A percentile compares a stretch with the other conserved stretches of the same genome.
Conservation (phyloP, 139 green algal species). For the Nannochloris sp. region DNA sequence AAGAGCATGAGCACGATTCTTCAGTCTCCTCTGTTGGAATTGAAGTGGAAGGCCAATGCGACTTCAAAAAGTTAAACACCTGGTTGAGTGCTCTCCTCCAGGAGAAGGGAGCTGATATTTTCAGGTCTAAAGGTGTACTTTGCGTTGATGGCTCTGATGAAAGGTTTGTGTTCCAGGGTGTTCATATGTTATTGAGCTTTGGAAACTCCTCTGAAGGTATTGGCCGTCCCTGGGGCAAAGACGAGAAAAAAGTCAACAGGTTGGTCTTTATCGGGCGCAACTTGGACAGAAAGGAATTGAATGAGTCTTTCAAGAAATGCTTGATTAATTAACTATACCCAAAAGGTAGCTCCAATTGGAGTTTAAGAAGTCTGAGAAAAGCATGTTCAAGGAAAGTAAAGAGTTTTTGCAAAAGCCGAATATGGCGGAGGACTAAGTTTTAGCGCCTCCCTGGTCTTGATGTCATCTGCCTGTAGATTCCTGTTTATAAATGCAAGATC, state of each 20-base stretch:
- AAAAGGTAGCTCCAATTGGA: too few species aligned
- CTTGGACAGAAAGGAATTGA: slow-evolving; percentile 73
- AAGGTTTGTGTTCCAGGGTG: slow-evolving; percentile 23
- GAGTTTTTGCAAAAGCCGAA: too few species aligned
- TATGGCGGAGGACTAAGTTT: too few species aligned
- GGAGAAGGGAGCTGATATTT: slow-evolving; percentile 72
- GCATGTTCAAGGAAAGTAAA: too few species aligned
- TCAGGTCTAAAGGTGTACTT: slow-evolving; percentile 70
- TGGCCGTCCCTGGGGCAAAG: slow-evolving; percentile 43
- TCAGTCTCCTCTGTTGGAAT: slow-evolving; percentile 53
- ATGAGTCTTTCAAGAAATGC: slow-evolving; percentile 69
- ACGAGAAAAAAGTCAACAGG: slow-evolving; percentile 62
- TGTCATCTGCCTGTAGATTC: too few species aligned
- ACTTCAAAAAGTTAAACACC: slow-evolving; percentile 56
- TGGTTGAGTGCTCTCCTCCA: slow-evolving; percentile 65
- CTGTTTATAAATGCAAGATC: too few species aligned
- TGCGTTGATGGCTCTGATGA: slow-evolving; percentile 52
- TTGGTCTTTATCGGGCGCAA: slow-evolving; percentile 96
- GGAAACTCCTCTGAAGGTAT: slow-evolving; percentile 52
- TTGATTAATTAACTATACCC: too few species aligned
- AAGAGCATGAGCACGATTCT: slow-evolving; percentile 66
- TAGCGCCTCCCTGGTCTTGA: too few species aligned
- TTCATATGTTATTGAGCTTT: slow-evolving; percentile 55
- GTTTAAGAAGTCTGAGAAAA: too few species aligned
- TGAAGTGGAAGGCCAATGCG: slow-evolving; percentile 44